These are phyloP conservation scores for Wilhelminamyces savonicus DNA, from an alignment of 805 yeast species.

Conservation along the genomic window DNA sequence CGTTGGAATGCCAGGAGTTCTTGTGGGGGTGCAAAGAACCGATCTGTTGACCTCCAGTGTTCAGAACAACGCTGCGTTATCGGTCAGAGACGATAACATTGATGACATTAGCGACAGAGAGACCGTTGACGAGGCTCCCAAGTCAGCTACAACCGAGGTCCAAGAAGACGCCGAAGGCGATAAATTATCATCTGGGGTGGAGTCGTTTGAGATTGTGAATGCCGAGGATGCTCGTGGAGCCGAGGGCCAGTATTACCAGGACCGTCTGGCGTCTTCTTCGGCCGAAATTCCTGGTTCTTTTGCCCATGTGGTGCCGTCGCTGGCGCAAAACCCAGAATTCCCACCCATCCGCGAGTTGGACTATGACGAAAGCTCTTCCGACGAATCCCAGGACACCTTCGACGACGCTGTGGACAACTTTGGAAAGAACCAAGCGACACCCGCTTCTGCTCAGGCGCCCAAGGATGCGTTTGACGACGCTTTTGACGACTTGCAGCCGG, in stretches of 20 bases:
- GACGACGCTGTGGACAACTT: conserved; percentile 32
- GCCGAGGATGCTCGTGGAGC: conserved; percentile 38
- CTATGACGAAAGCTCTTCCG: conserved; percentile 41
- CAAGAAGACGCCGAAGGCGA: conserved; percentile 22
- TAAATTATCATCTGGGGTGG: conserved; percentile 39
- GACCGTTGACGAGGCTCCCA: conserved; percentile 14
- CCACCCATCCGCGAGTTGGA: conserved; percentile 58
- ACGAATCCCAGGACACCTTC: conserved; percentile 26
- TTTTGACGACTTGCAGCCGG: conserved; percentile 33
- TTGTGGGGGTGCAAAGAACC: conserved; percentile 51
- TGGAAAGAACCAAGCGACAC: too few species aligned
- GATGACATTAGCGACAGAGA: conserved; percentile 39
- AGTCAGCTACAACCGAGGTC: conserved; percentile 3
- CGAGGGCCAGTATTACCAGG: conserved; percentile 2
- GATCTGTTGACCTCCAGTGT: conserved; percentile 86
- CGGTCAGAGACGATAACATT: conserved; percentile 71
- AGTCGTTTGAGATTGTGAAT: conserved; percentile 49
- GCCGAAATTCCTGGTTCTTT: not conserved
- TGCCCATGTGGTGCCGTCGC: not conserved
- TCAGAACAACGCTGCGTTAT: conserved; percentile 85
- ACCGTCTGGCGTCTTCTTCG: not conserved
- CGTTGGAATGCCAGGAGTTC: conserved; percentile 38
- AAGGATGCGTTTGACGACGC: conserved; percentile 28
- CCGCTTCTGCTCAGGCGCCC: too few species aligned
- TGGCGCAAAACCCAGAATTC: conserved; percentile 43